Conservation (phyloP, 257 asterid species). For the Scutellaria baicalensis region DNA sequence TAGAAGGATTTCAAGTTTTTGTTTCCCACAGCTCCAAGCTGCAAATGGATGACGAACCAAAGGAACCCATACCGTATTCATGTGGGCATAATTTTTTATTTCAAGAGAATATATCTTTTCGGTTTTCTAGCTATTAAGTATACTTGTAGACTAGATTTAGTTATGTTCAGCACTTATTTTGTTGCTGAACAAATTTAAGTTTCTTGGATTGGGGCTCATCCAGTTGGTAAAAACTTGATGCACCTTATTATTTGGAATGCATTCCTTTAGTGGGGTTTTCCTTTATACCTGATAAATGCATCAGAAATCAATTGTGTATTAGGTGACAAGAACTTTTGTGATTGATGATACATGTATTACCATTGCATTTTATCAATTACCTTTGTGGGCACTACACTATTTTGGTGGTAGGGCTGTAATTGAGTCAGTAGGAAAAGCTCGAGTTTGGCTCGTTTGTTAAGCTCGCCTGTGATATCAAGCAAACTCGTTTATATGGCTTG, state of each 20-base stretch:
- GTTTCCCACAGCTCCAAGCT: background rate
- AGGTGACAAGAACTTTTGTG: background rate
- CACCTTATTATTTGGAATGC: background rate
- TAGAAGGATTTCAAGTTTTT: background rate
- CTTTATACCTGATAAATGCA: background rate
- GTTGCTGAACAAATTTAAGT: conserved; percentile 14
- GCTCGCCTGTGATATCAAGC: too few relatives aligned
- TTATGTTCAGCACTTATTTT: conserved; percentile 4
- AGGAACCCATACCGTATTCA: background rate
- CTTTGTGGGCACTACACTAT: background rate
- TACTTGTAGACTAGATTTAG: conserved; percentile 5
- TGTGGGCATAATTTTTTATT: background rate
- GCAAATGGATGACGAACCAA: background rate
- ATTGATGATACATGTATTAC: background rate
- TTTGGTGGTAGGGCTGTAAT: background rate
- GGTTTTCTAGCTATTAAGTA: background rate
- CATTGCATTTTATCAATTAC: background rate
- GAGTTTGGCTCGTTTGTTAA: too few relatives aligned
- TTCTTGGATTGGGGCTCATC: conserved; percentile 2
- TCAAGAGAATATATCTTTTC: background rate
- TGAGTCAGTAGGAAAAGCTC: too few relatives aligned
- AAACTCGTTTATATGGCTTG: too few relatives aligned
- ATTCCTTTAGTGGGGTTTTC: background rate
- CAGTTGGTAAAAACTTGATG: background rate
- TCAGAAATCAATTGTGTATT: background rate